These are phyloP conservation scores for Blastomyces parvus DNA, from an alignment of 2,329 filamentous ascomycete genomes.

Conservation along the genomic window DNA sequence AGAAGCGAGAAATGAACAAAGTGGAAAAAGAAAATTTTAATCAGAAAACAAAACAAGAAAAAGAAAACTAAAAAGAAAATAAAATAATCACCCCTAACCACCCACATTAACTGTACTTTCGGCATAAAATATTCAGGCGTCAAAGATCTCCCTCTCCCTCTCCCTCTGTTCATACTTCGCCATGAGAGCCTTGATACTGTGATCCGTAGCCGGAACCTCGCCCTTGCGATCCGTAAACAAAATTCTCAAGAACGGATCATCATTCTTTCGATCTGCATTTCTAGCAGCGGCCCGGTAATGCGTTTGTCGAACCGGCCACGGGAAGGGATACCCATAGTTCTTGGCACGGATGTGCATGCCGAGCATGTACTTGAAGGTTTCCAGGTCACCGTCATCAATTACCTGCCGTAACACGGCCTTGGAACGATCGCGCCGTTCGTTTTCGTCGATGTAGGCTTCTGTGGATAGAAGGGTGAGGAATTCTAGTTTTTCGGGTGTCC, in stretches of 20 bases:
- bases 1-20: no score
- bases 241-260: slow-evolving; percentile 29
- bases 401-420: slow-evolving; percentile 25
- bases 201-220: slow-evolving; percentile 21
- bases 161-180: slow-evolving; percentile 11
- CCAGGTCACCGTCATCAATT: slow-evolving; percentile 28
- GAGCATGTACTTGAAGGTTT: slow-evolving; percentile 26
- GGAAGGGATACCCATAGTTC: slow-evolving; percentile 25
- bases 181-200: slow-evolving; percentile 21
- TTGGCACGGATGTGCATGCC: slow-evolving; percentile 24
- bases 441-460: slow-evolving; percentile 32
- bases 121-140: neutral
- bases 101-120: neutral
- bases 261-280: slow-evolving; percentile 19
- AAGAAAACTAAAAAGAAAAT: neutral
- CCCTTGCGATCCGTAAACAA: slow-evolving; percentile 28
- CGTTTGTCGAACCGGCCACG: slow-evolving; percentile 27
- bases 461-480: slow-evolving; percentile 30
- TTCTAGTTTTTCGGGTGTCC: slow-evolving; percentile 31
- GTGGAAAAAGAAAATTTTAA: no score
- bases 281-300: slow-evolving; percentile 27
- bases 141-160: slow-evolving; percentile 3
- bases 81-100: neutral
- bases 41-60: neutral
- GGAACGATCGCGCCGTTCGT: slow-evolving; percentile 24